Percentiles rank a stretch among this genome's conserved stretches.
Conservation (phyloP, 2,329 filamentous ascomycete species). For the Immersiporthe knoxdaviesiana region DNA sequence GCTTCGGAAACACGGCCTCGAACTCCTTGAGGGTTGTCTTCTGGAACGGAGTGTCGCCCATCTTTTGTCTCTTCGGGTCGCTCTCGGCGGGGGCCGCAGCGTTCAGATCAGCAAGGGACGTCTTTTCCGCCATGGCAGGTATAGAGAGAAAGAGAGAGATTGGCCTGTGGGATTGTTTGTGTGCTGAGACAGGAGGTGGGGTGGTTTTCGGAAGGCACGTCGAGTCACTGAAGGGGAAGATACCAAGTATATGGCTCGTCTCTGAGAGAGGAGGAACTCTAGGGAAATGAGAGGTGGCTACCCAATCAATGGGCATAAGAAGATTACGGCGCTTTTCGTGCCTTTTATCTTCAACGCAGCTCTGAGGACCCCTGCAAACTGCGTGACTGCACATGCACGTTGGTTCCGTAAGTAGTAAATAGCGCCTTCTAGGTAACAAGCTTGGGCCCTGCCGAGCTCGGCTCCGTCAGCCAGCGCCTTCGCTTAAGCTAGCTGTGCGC, state of each 20-base stretch:
- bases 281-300: neutral
- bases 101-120: slow-evolving; percentile 11
- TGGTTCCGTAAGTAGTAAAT: neutral
- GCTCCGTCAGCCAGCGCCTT: neutral
- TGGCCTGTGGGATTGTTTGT: neutral
- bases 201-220: neutral
- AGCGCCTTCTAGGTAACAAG: neutral
- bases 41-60: slow-evolving; percentile 61
- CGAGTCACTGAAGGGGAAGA: neutral
- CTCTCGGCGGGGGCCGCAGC: slow-evolving; percentile 9
- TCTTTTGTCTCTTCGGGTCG: slow-evolving; percentile 20
- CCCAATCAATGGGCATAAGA: slow-evolving; percentile 3
- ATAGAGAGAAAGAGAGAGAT: no score
- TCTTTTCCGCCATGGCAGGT: slow-evolving; percentile 16
- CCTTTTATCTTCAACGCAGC: neutral
- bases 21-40: slow-evolving; percentile 83
- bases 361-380: neutral
- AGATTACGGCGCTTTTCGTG: slow-evolving; percentile 1
- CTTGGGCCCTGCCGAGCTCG: neutral
- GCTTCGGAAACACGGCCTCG: slow-evolving; percentile 84
- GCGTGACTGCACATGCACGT: neutral
- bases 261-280: neutral
- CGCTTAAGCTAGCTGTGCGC: neutral
- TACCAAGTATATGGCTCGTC: neutral
- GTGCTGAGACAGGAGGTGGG: neutral